phyloP scores from a whole-genome alignment of 176 grass and related monocot species.

The Aechmea fasciata region DNA sequence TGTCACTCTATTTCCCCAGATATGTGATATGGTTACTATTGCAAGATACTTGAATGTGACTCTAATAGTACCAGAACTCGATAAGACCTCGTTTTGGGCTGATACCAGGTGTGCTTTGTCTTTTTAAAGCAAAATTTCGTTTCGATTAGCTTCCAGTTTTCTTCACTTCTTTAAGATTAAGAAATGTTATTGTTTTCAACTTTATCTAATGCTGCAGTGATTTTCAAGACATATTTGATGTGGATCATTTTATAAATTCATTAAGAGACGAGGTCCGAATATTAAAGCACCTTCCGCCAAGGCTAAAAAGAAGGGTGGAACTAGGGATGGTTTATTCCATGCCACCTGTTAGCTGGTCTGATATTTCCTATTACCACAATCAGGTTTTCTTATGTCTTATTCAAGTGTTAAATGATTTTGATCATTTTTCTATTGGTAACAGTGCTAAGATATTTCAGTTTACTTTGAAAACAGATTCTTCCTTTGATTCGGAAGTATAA shows the following conservation, averaged over 20 bases:
- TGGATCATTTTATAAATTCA: constrained; percentile 89
- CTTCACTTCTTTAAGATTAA: not conserved
- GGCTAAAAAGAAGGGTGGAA: constrained; percentile 49
- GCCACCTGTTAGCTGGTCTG: constrained; percentile 90
- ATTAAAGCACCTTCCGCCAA: constrained; percentile 66
- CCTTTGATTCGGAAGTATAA: constrained; percentile 72
- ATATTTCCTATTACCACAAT: constrained; percentile 89
- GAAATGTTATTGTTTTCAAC: not conserved
- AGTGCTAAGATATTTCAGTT: constrained; percentile 18
- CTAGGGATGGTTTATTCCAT: constrained; percentile 63
- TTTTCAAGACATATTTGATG: constrained; percentile 96
- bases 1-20: constrained; percentile 37
- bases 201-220: constrained; percentile 26
- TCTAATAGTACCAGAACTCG: constrained; percentile 76
- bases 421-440: not conserved
- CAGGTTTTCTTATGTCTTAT: constrained; percentile 32
- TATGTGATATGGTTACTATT: constrained; percentile 96
- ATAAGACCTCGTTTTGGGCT: constrained; percentile 90
- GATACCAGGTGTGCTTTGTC: constrained; percentile 55
- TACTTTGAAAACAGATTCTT: constrained; percentile 55
- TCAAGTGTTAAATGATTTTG: not conserved
- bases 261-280: constrained; percentile 85
- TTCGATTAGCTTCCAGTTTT: not conserved
- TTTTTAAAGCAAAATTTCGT: not conserved
- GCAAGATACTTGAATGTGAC: constrained; percentile 92